Evolutionary conservation across 371 early-diverging fungal genomes (phyloP), one percentile per base, ranked within the genome.

Genomic region (Gilbertella persicaria): DNA sequence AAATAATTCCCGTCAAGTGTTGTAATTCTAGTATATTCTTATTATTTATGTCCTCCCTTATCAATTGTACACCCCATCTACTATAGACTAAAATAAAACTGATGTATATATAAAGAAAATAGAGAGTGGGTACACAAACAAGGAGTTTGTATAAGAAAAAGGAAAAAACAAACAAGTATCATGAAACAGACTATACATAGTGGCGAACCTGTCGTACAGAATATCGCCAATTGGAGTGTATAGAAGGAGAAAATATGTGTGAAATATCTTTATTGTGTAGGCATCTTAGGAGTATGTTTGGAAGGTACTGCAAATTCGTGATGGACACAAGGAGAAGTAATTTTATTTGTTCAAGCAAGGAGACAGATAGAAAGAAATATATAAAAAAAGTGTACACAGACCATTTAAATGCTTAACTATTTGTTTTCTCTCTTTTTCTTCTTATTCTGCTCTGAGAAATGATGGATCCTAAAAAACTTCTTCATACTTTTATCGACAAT

Each of bases 401-500:
- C 44, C 44, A 25, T 43, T 40, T 19, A 20, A 19, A 19, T 40
- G 9, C 21, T 9, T 40, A 19, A 37, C 24, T 25, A 8, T 43
- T 43, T 43, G 10, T 14, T 13, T 43, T 12, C 24, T 25, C 13
- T n/a, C 13, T 43, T 43, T 25, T 43, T 14, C 6, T 14, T 43
- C 26, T 43, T 43, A n/a, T 43, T 25, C 13, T 9, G 4, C 28
- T 28, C 28, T 28, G 9, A 28, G 5, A 19, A 20, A 62, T 56
- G 52, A 35, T 52, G 14, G 43, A 67, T 23, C 64, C 65, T 24
- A 16, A 62, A 9, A 23, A 45, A 1, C 54, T 73, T 25, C 35
- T 73, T 20, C 47, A 62, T 45, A 50, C 61, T 2, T 66, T 45
- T 45, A 69, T 75, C 24, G 73, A 72, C 39, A 60, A 69, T 28